Evolutionary conservation across 1,139 yeast species (phyloP).

Genomic region (Blastobotrys niveus): DNA sequence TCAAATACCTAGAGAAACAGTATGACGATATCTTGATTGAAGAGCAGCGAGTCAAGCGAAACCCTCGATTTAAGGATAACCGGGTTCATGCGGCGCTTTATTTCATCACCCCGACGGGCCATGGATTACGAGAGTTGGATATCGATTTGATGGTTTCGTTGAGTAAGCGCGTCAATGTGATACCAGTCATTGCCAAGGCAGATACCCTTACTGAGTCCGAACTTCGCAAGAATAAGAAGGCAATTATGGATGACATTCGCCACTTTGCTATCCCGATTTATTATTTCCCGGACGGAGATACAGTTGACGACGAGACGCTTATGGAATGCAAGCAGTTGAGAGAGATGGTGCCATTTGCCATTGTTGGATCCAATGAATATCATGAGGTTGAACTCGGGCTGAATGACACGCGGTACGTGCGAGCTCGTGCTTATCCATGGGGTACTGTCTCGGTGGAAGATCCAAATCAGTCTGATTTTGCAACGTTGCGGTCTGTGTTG

Average conservation of each 20-base stretch:
- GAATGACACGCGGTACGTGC: slow-evolving; percentile 34
- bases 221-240: slow-evolving; percentile 58
- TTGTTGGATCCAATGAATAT: slow-evolving; percentile 52
- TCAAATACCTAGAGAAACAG: slow-evolving; percentile 75
- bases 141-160: slow-evolving; percentile 71
- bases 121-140: slow-evolving; percentile 68
- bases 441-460: slow-evolving; percentile 69
- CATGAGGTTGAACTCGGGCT: slow-evolving; percentile 18
- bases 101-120: slow-evolving; percentile 69
- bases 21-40: slow-evolving; percentile 89
- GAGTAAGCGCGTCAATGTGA: slow-evolving; percentile 74
- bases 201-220: slow-evolving; percentile 81
- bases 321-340: slow-evolving; percentile 77
- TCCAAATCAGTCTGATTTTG: slow-evolving; percentile 75
- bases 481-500: slow-evolving; percentile 73
- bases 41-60: slow-evolving; percentile 84
- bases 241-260: slow-evolving; percentile 65
- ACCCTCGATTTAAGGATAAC: slow-evolving; percentile 67
- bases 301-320: slow-evolving; percentile 57
- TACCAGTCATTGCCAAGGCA: slow-evolving; percentile 83
- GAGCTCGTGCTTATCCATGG: slow-evolving; percentile 94
- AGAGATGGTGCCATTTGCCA: slow-evolving; percentile 76
- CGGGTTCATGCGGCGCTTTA: slow-evolving; percentile 69
- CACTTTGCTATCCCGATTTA: slow-evolving; percentile 75
- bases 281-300: slow-evolving; percentile 65